Conservation (phyloP, 371 early-diverging fungal species). For the Rhizomucor pusillus region DNA sequence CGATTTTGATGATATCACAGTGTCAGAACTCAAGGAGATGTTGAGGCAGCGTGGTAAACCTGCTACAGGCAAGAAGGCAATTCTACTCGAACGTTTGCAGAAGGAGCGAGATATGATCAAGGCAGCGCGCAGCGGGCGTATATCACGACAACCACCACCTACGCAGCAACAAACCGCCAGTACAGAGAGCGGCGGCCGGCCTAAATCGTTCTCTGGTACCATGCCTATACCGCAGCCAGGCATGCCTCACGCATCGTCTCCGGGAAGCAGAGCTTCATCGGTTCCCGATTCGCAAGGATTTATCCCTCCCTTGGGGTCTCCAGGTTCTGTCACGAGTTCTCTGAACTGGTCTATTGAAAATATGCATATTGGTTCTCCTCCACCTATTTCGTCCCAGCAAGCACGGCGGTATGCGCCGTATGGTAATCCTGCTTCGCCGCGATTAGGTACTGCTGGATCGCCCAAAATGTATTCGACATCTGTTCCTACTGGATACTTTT, state of each 20-base stretch:
- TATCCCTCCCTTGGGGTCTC: conserved; percentile 11
- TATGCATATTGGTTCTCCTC: conserved; percentile 31
- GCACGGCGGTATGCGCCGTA: conserved; percentile 31
- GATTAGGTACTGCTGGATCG: conserved; percentile 15
- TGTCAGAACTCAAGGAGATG: conserved; percentile 69
- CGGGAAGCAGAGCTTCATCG: conserved; percentile 10
- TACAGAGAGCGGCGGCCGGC: conserved; percentile 2
- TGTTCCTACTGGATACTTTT: conserved; percentile 7
- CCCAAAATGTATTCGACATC: conserved; percentile 17
- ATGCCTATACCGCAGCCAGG: neutral
- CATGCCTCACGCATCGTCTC: conserved; percentile 3
- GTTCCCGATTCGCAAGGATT: conserved; percentile 17
- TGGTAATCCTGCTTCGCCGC: conserved; percentile 18
- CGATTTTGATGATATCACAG: conserved; percentile 68
- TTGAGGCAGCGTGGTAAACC: conserved; percentile 41
- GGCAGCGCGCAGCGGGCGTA: conserved; percentile 15
- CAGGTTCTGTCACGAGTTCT: conserved; percentile 12
- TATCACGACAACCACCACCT: conserved; percentile 18
- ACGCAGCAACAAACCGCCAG: conserved; percentile 16
- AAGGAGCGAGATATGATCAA: conserved; percentile 53
- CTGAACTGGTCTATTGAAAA: conserved; percentile 29
- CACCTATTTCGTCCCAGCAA: conserved; percentile 17
- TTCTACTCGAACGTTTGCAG: conserved; percentile 35
- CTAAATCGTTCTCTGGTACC: conserved; percentile 11
- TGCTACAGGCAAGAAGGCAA: conserved; percentile 58